Evolutionary conservation across 31 red algal species (phyloP).

Genomic region (Endocladia muricata): DNA sequence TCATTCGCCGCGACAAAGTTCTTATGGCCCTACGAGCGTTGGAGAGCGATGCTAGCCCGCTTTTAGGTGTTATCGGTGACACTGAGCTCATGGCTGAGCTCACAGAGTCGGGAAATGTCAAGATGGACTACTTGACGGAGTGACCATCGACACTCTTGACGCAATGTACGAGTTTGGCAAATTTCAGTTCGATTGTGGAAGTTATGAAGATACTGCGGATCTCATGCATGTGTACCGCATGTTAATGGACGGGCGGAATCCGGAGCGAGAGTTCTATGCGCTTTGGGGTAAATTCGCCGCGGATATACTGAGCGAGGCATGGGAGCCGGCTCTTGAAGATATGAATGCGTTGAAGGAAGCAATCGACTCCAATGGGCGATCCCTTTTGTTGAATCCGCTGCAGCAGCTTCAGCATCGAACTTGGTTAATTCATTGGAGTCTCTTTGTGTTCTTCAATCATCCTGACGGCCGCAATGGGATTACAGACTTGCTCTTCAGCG

Average conservation of each 20-base stretch:
- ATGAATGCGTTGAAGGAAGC: constrained; percentile 76
- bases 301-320: constrained; percentile 72
- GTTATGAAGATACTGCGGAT: constrained; percentile 77
- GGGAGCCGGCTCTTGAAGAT: constrained; percentile 85
- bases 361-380: constrained; percentile 66
- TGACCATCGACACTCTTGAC: constrained; percentile 78
- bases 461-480: constrained; percentile 75
- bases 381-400: constrained; percentile 84
- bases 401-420: constrained; percentile 94
- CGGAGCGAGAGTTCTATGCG: constrained; percentile 80
- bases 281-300: constrained; percentile 91
- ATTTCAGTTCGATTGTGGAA: constrained; percentile 96
- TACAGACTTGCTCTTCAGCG: constrained; percentile 84
- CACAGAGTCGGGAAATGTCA: constrained; percentile 33
- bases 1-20: constrained; percentile 68
- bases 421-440: constrained; percentile 97
- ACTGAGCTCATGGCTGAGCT: constrained; percentile 56
- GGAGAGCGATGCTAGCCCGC: constrained; percentile 58
- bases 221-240: constrained; percentile 76
- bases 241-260: constrained; percentile 50
- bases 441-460: constrained; percentile 97
- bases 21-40: constrained; percentile 77
- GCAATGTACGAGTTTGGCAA: constrained; percentile 87
- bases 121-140: constrained; percentile 50
- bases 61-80: constrained; percentile 75